These are phyloP conservation scores for Sphagnum fallax DNA, from an alignment of 228 moss, liverwort and hornwort genomes.

Conservation along the genomic window DNA sequence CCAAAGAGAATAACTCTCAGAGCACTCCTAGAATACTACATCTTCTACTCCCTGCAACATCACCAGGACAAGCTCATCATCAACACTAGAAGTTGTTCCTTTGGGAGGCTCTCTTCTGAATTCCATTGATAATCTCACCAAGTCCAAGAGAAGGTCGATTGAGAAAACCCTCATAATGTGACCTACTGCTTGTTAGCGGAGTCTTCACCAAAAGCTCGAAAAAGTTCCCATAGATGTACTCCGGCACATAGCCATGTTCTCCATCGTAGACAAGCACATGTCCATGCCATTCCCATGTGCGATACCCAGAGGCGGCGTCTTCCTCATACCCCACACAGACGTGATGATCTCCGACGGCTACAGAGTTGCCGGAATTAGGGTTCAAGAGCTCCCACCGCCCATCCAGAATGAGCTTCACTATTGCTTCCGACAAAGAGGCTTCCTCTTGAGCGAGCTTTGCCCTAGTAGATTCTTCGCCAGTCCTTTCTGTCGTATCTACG, in stretches of 20 bases:
- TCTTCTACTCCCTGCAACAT: too few species aligned
- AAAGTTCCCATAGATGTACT: constrained; percentile 56
- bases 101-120: constrained; percentile 20
- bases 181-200: constrained; percentile 16
- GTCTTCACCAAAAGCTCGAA: constrained; percentile 13
- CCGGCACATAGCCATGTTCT: constrained; percentile 34
- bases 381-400: constrained; percentile 30
- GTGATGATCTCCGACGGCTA: constrained; percentile 40
- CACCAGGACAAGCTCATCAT: too few species aligned
- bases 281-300: constrained; percentile 65
- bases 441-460: constrained; percentile 37
- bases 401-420: constrained; percentile 23
- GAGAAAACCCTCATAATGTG: constrained; percentile 35
- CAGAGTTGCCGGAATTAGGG: constrained; percentile 44
- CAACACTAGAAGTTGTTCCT: too few species aligned
- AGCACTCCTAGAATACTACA: too few species aligned
- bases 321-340: constrained; percentile 43
- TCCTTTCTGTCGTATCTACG: neutral
- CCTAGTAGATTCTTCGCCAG: constrained; percentile 6
- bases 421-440: constrained; percentile 26
- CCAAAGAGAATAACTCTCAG: too few species aligned
- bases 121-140: constrained; percentile 31
- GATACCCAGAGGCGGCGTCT: constrained; percentile 31
- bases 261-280: constrained; percentile 35
- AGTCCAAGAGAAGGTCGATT: constrained; percentile 32